Evolutionary conservation across 2,329 filamentous ascomycete species (phyloP).

Genomic region (Arthrobotrys iridis): DNA sequence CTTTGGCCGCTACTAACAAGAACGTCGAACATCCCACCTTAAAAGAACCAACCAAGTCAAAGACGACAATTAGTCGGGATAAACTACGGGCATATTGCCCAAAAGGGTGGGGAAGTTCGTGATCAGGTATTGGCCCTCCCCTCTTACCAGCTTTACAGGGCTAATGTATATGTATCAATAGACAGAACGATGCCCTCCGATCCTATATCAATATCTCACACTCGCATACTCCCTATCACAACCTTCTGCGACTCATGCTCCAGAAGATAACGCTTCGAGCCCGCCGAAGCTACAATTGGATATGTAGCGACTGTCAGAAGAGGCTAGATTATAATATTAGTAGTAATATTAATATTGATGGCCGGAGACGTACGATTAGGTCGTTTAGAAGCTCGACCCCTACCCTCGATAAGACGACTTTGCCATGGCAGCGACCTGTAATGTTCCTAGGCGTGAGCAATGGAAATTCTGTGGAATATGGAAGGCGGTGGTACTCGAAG

Average conservation of each 20-base stretch:
- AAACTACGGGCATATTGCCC: background rate
- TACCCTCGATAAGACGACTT: background rate
- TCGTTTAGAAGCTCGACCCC: constrained; percentile 3
- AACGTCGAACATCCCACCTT: constrained; percentile 41
- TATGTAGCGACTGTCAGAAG: constrained; percentile 52
- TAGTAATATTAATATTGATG: background rate
- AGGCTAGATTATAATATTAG: constrained; percentile 25
- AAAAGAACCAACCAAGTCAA: constrained; percentile 6
- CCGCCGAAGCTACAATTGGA: constrained; percentile 52
- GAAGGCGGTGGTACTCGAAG: background rate
- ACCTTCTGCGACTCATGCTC: constrained; percentile 48
- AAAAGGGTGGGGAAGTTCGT: constrained; percentile 9
- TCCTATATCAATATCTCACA: constrained; percentile 15
- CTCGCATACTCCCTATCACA: constrained; percentile 23
- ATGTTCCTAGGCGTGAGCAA: constrained; percentile 1
- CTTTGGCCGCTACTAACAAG: constrained; percentile 6
- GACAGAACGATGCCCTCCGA: constrained; percentile 29
- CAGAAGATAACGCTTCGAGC: constrained; percentile 45
- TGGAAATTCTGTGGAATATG: background rate
- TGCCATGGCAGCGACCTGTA: background rate
- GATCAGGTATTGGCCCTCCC: background rate
- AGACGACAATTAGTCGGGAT: background rate
- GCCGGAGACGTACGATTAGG: constrained; percentile 15
- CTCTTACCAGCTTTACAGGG: background rate
- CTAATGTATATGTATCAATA: background rate